These are phyloP conservation scores for Lasiosphaeris hirsuta DNA, from an alignment of 495 filamentous ascomycete species.

Conservation along the genomic window DNA sequence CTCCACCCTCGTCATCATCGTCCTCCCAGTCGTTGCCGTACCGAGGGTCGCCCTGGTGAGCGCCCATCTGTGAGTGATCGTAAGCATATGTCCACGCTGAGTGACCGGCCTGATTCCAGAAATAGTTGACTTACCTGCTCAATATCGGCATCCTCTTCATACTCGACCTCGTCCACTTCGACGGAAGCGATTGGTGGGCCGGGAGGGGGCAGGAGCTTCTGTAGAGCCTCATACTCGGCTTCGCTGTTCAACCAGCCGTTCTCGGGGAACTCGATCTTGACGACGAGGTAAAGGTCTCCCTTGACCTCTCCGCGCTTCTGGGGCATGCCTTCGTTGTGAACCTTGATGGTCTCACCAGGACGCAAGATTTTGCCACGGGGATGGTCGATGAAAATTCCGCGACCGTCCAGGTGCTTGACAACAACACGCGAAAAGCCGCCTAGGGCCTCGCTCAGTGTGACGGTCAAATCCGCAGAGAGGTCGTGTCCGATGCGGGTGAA, in stretches of 20 bases:
- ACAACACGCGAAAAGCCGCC: slow-evolving; percentile 88
- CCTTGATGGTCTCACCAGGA: slow-evolving; percentile 78
- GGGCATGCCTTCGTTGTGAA: slow-evolving; percentile 91
- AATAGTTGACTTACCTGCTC: slow-evolving; percentile 61
- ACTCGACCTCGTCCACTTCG: slow-evolving; percentile 81
- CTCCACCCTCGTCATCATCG: slow-evolving; percentile 66
- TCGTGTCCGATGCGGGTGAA: slow-evolving; percentile 83
- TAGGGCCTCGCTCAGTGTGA: slow-evolving; percentile 81
- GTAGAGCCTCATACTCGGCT: slow-evolving; percentile 60
- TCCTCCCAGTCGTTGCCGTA: slow-evolving; percentile 73
- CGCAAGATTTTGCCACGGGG: slow-evolving; percentile 70
- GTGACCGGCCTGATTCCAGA: background rate
- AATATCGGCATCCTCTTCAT: slow-evolving; percentile 72
- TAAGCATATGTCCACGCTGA: slow-evolving; percentile 10
- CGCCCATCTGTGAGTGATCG: slow-evolving; percentile 53
- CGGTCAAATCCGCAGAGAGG: slow-evolving; percentile 70
- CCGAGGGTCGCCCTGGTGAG: slow-evolving; percentile 61
- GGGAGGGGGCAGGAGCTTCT: slow-evolving; percentile 67
- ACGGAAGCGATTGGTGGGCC: slow-evolving; percentile 59
- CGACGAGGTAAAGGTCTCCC: slow-evolving; percentile 82
- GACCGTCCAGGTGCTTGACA: slow-evolving; percentile 87
- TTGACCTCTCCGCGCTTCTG: slow-evolving; percentile 75
- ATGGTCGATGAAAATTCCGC: slow-evolving; percentile 79
- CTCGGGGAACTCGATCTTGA: slow-evolving; percentile 86
- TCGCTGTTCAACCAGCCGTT: slow-evolving; percentile 75